Base-by-base conservation (phyloP, 768 basidiomycete species). In the Ramaria sp. region DNA sequence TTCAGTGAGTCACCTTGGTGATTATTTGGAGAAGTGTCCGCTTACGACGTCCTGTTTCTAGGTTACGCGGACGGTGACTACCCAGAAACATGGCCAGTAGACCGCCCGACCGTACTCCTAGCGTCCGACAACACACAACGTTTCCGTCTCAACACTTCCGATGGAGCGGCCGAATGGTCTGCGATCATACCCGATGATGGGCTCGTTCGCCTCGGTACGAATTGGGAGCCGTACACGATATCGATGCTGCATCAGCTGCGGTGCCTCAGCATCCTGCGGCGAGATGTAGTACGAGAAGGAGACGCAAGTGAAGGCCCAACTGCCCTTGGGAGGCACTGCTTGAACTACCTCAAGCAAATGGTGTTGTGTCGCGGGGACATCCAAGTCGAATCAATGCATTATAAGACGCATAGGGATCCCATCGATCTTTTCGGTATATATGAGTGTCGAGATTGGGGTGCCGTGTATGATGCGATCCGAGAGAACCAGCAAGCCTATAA, bases 301-400 rank as follows among this genome's bases (percentile, higher is more conserved):
- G 34, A 37, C 13, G 34, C 17, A 39, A 2, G 22, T 27, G 51
- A 33, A 41, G 30, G 19, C 24, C 45, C 48, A 30, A 38, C 37
- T 30, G 30, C 49, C 38, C 52, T 59, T 50, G 48, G 24, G 60
- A 65, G 10, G 20, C 73, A 75, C 37, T 75, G 73, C 47, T 57
- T 75, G 60, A 75, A 74, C 55, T 74, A 75, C 34, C 58, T 75
- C 17, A 62, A 69, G 3, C 71, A 75, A 65, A 69, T 68, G 66
- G 54, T 73, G 0, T 60, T 71, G 30, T 75, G 73, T 42, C 66
- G 67, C 0, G 67, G 66, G 3, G 68, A 73, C 53, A 65, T 66
- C 24, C 63, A 67, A 27, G 34, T 75, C 52, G 69, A 71, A 52
- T 4, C 45, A 27, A 20, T 46, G 19, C 45, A 27, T 13, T 46